Base-by-base conservation (phyloP, 164 flowering plant species). In the Piper betle region DNA sequence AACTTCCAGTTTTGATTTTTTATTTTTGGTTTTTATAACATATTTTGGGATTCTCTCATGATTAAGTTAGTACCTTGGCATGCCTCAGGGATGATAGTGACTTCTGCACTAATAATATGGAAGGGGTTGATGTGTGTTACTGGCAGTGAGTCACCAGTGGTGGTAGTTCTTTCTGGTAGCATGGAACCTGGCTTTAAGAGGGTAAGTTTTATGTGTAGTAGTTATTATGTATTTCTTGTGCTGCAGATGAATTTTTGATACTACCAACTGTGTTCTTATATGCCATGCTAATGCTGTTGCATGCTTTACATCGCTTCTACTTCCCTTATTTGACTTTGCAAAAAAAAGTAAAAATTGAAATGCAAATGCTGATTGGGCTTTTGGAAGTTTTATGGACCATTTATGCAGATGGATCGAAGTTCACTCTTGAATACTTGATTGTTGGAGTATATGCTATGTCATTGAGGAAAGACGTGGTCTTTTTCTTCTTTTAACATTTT, bases 181-280 rank as follows among this genome's bases (percentile, higher is more conserved):
- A 87, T 87, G 94, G 94, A 87, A 71, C 88, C 90, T 61, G 94
- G 94, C 39, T 84, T 84, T 66, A 80, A 84, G 75, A 75, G 90
- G 81, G 94, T 84, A 73, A 69, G 74, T 57, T 57, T 25, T 7
- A 59, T 18, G 39, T 37, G 41, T 46, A 3, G 15, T 15, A 46
- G 11, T 5, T 46, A 10, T 46, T 5, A 46, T 15, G 11, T 10
- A 46, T 46, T 46, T 46, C 50, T 46, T 6, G 3, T 46, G 50
- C 10, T 46, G 50, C 9, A 10, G 50, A 46, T 46, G 50, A 46
- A 3, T 46, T 46, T 2, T 1, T 46, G 15, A 46, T 46, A 46
- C 15, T 12, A 46, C 15, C 50, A 6, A 15, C 13, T 5, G 15
- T 46, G 50, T 9, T 12, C 50, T 46, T 46, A 9, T 46, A 2